Percentiles rank a stretch among this genome's conserved stretches.
Evolutionary conservation across 768 basidiomycete species (phyloP).

Genomic region (Suillus variegatus): DNA sequence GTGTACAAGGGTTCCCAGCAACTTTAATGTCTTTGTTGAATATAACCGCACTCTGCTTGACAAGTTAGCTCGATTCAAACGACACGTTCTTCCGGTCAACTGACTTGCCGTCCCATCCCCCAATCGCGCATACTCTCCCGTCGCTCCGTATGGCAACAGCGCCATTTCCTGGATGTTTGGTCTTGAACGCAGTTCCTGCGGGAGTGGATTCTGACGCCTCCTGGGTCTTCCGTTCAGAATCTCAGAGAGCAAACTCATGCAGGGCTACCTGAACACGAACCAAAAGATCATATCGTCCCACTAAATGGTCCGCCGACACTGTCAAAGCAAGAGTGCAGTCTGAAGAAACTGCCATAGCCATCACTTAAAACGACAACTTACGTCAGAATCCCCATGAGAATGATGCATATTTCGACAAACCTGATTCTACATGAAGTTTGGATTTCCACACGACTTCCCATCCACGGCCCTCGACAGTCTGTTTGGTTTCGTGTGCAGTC

Average conservation of each 20-base stretch:
- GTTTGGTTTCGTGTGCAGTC: constrained; percentile 34
- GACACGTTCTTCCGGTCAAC: constrained; percentile 27
- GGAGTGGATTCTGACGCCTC: constrained; percentile 22
- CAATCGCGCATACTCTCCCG: constrained; percentile 81
- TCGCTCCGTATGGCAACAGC: constrained; percentile 75
- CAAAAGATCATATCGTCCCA: constrained; percentile 62
- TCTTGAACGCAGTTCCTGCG: constrained; percentile 45
- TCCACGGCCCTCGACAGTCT: constrained; percentile 64
- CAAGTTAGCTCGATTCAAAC: background rate
- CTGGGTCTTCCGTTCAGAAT: constrained; percentile 8
- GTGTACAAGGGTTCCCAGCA: constrained; percentile 81
- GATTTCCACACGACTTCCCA: constrained; percentile 73
- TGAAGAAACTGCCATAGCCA: constrained; percentile 61
- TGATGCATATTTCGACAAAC: constrained; percentile 39
- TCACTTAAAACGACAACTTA: background rate
- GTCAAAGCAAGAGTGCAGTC: constrained; percentile 65
- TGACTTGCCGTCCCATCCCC: constrained; percentile 94
- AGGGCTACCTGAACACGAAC: constrained; percentile 34
- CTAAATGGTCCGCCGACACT: constrained; percentile 82
- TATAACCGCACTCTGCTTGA: constrained; percentile 72
- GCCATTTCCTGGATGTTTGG: constrained; percentile 79
- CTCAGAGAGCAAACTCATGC: constrained; percentile 5
- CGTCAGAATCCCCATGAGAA: background rate
- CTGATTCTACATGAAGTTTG: constrained; percentile 71
- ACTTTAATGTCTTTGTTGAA: constrained; percentile 76